phyloP scores from a whole-genome alignment of 352 stramenopile genomes.

The Globisporangium perplexum region DNA sequence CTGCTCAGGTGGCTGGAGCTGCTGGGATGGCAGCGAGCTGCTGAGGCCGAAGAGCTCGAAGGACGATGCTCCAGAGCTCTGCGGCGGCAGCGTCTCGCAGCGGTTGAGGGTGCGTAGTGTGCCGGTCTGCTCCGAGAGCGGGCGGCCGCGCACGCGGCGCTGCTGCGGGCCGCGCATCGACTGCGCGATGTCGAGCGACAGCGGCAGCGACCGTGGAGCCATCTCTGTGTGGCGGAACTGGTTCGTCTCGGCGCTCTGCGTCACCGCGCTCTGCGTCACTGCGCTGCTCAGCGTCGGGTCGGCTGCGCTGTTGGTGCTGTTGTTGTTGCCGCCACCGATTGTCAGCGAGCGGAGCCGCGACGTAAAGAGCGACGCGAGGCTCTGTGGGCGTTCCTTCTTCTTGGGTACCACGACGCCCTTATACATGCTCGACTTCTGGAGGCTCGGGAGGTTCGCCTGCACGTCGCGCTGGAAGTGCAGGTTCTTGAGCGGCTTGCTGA shows the following conservation, averaged over 20 bases:
- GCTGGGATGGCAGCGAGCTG: not conserved
- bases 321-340: not conserved
- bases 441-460: slow-evolving; percentile 32
- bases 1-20: not conserved
- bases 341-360: slow-evolving; percentile 10
- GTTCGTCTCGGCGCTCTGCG: not conserved
- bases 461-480: slow-evolving; percentile 59
- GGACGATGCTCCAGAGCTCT: not conserved
- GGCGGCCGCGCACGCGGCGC: not conserved
- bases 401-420: slow-evolving; percentile 4
- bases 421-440: slow-evolving; percentile 36
- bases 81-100: not conserved
- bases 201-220: slow-evolving; percentile 8
- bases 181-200: slow-evolving; percentile 11
- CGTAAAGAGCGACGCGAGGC: slow-evolving; percentile 8
- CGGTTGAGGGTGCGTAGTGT: not conserved
- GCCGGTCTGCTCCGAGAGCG: slow-evolving; percentile 7
- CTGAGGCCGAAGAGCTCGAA: slow-evolving; percentile 1
- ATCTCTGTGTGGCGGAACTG: slow-evolving; percentile 14
- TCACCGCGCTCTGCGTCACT: not conserved
- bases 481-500: slow-evolving; percentile 62
- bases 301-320: not conserved
- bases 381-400: slow-evolving; percentile 9
- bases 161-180: slow-evolving; percentile 1
- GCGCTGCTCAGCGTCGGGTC: not conserved